These are phyloP conservation scores for Fraxinus americana DNA, from an alignment of 257 asterid genomes.

Conservation along the genomic window DNA sequence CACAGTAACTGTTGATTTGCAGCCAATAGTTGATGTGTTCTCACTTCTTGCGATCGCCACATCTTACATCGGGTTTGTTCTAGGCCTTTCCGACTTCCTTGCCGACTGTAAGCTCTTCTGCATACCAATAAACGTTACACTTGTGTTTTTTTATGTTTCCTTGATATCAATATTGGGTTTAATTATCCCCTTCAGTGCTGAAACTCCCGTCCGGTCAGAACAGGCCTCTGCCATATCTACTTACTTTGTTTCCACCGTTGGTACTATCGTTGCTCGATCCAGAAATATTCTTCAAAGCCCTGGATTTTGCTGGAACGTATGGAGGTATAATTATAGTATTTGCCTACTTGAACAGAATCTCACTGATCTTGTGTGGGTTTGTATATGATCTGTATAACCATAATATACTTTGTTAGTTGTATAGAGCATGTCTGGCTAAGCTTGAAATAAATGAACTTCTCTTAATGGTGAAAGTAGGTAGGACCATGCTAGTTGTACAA, in stretches of 20 bases:
- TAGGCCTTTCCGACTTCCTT: slow-evolving; percentile 82
- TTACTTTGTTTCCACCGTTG: slow-evolving; percentile 74
- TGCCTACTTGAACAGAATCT: not conserved
- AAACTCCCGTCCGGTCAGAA: slow-evolving; percentile 67
- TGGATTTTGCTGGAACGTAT: slow-evolving; percentile 95
- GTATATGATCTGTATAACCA: too few relatives aligned
- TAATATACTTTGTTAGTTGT: too few relatives aligned
- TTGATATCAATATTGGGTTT: not conserved
- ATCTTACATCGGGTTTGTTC: slow-evolving; percentile 79
- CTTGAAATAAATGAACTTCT: too few relatives aligned
- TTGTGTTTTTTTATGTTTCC: too few relatives aligned
- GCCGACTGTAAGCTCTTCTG: slow-evolving; percentile 67
- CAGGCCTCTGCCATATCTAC: slow-evolving; percentile 64
- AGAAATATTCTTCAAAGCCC: slow-evolving; percentile 89
- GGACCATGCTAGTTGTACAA: too few relatives aligned
- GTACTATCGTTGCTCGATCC: slow-evolving; percentile 76
- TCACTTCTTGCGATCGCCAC: slow-evolving; percentile 84
- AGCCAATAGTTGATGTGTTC: slow-evolving; percentile 87
- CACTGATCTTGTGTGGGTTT: too few relatives aligned
- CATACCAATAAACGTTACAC: not conserved
- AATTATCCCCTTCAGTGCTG: slow-evolving; percentile 58
- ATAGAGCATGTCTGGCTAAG: too few relatives aligned
- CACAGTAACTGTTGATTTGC: slow-evolving; percentile 29
- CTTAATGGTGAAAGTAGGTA: too few relatives aligned
- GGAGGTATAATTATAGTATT: slow-evolving; percentile 59